A percentile compares a stretch with the other conserved stretches of the same genome.
phyloP scores from a whole-genome alignment of 805 yeast species.

The Suhomyces xylopsoci region DNA sequence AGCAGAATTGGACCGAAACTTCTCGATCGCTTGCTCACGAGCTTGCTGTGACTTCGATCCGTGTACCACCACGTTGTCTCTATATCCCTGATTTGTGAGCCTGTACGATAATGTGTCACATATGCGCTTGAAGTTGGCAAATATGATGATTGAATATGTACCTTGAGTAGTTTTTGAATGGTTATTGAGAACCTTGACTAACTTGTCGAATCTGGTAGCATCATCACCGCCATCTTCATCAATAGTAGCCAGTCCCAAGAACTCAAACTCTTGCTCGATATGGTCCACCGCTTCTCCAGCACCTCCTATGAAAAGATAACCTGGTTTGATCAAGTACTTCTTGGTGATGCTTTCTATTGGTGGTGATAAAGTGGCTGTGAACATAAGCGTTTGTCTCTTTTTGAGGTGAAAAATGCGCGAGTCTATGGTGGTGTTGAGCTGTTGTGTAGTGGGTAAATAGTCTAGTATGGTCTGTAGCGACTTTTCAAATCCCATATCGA shows the following conservation, averaged over 20 bases:
- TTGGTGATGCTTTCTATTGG: slow-evolving; percentile 64
- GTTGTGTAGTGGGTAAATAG: slow-evolving; percentile 45
- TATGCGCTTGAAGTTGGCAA: slow-evolving; percentile 71
- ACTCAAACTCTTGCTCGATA: slow-evolving; percentile 64
- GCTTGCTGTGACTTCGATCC: slow-evolving; percentile 85
- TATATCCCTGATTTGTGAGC: slow-evolving; percentile 39
- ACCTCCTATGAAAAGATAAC: slow-evolving; percentile 63
- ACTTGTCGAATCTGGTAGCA: slow-evolving; percentile 37
- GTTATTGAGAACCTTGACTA: slow-evolving; percentile 35
- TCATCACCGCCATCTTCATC: slow-evolving; percentile 33
- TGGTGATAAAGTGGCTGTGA: slow-evolving; percentile 89
- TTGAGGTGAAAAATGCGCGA: slow-evolving; percentile 34
- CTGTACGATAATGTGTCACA: slow-evolving; percentile 66
- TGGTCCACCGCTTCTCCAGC: slow-evolving; percentile 63
- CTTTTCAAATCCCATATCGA: slow-evolving; percentile 89
- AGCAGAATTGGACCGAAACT: slow-evolving; percentile 52
- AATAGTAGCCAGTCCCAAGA: slow-evolving; percentile 13
- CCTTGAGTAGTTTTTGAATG: slow-evolving; percentile 39
- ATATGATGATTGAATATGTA: slow-evolving; percentile 56
- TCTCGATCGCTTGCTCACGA: slow-evolving; percentile 72
- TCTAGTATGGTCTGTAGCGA: slow-evolving; percentile 63
- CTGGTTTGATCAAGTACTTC: slow-evolving; percentile 62
- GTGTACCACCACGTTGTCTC: slow-evolving; percentile 62
- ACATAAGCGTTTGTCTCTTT: slow-evolving; percentile 75
- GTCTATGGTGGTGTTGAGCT: slow-evolving; percentile 24